Conservation (phyloP, 192 early-diverging fungal species). For the Fimicolochytrium jonesii region DNA sequence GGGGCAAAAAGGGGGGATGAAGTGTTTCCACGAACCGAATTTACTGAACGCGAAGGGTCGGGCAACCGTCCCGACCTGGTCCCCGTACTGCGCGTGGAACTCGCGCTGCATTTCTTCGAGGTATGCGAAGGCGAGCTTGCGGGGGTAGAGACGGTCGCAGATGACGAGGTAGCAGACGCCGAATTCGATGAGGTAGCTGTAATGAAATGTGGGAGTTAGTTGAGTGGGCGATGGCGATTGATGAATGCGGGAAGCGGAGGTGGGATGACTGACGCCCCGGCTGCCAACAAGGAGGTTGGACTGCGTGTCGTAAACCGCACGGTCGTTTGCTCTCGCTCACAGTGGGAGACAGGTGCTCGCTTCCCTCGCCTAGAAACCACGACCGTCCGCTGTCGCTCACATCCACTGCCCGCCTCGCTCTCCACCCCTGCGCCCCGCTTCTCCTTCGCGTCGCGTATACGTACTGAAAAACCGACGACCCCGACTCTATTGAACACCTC, state of each 20-base stretch:
- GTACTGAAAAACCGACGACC: conserved; percentile 87
- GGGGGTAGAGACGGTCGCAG: conserved; percentile 88
- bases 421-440: too few relatives aligned
- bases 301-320: too few relatives aligned
- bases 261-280: too few relatives aligned
- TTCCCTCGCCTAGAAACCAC: too few relatives aligned
- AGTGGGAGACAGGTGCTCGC: too few relatives aligned
- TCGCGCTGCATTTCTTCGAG: conserved; percentile 93
- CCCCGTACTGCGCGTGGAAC: conserved; percentile 89
- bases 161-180: conserved; percentile 93
- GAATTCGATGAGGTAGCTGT: conserved; percentile 88
- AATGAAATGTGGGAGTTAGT: neutral
- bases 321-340: too few relatives aligned
- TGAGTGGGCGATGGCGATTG: neutral
- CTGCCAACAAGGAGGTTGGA: too few relatives aligned
- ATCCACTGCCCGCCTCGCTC: too few relatives aligned
- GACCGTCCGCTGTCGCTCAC: too few relatives aligned
- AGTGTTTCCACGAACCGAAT: conserved; percentile 67
- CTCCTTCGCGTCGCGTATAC: too few relatives aligned
- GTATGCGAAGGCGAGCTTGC: conserved; percentile 85
- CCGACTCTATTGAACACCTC: conserved; percentile 92
- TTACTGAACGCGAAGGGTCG: conserved; percentile 97
- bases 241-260: too few relatives aligned
- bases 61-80: conserved; percentile 79
- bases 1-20: too few relatives aligned